phyloP scores from a whole-genome alignment of 1,139 yeast genomes.

The Suhomyces choctaworum region DNA sequence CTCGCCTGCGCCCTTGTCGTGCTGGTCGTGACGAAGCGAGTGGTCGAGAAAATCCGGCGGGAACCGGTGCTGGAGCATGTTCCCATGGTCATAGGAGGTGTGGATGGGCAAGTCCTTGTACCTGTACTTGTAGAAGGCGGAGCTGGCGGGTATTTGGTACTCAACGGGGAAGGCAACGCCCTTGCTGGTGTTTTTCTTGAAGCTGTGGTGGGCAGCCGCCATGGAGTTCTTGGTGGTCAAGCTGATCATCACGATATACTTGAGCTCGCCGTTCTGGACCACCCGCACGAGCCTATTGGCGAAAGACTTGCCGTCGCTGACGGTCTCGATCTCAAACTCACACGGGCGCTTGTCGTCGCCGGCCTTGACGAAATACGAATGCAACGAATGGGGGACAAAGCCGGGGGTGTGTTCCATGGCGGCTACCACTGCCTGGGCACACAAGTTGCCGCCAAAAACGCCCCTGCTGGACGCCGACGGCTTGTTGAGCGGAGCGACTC shows the following conservation, averaged over 20 bases:
- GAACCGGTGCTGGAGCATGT: slow-evolving; percentile 29
- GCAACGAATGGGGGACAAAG: slow-evolving; percentile 45
- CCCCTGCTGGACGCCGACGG: slow-evolving; percentile 38
- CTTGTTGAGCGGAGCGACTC: slow-evolving; percentile 33
- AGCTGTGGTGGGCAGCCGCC: slow-evolving; percentile 16
- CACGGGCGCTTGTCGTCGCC: slow-evolving; percentile 34
- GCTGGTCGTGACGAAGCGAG: slow-evolving; percentile 19
- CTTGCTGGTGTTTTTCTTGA: slow-evolving; percentile 18
- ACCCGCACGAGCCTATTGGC: slow-evolving; percentile 35
- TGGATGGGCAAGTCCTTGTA: slow-evolving; percentile 24
- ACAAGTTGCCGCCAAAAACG: slow-evolving; percentile 45
- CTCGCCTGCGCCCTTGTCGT: slow-evolving; percentile 29
- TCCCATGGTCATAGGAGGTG: slow-evolving; percentile 20
- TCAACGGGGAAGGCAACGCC: slow-evolving; percentile 32
- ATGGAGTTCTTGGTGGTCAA: slow-evolving; percentile 34
- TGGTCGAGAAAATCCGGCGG: slow-evolving; percentile 29
- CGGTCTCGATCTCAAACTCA: slow-evolving; percentile 32
- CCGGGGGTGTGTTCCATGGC: slow-evolving; percentile 39
- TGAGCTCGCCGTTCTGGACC: slow-evolving; percentile 29
- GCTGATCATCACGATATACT: slow-evolving; percentile 37
- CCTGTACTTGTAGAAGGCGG: slow-evolving; percentile 28
- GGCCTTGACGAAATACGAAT: slow-evolving; percentile 43
- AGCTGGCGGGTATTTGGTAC: slow-evolving; percentile 33
- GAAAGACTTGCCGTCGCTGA: slow-evolving; percentile 34
- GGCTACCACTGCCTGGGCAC: slow-evolving; percentile 43